These are phyloP conservation scores for Peronospora farinosa DNA, from an alignment of 352 stramenopile species.

Conservation along the genomic window DNA sequence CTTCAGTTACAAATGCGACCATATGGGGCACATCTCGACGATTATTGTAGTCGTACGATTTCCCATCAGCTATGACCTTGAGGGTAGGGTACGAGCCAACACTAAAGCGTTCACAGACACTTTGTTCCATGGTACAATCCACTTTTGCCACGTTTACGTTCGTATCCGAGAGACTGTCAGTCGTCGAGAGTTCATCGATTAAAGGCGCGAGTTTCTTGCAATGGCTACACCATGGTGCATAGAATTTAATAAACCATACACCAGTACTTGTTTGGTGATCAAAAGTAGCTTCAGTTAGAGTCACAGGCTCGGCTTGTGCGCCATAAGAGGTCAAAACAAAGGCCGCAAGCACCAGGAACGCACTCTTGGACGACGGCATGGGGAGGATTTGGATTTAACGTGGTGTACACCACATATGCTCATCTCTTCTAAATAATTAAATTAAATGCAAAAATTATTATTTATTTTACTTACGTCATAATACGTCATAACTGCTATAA, in stretches of 20 bases:
- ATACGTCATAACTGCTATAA: no score
- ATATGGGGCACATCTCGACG: conserved; percentile 52
- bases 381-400: no score
- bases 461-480: no score
- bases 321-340: conserved; percentile 24
- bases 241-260: conserved; percentile 83
- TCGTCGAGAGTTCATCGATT: conserved; percentile 49
- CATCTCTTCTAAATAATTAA: no score
- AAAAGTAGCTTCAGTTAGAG: conserved; percentile 48
- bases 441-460: no score
- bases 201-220: conserved; percentile 73
- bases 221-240: conserved; percentile 79
- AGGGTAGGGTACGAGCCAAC: conserved; percentile 79
- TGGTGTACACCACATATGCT: no score
- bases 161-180: conserved; percentile 29
- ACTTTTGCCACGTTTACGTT: conserved; percentile 60
- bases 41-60: conserved; percentile 68
- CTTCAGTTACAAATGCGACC: conserved; percentile 42
- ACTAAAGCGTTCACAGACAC: conserved; percentile 72
- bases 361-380: conserved; percentile 14
- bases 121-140: conserved; percentile 70
- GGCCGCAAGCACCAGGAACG: conserved; percentile 26
- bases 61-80: conserved; percentile 57
- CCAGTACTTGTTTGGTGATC: conserved; percentile 45
- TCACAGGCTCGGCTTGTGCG: conserved; percentile 23